These are phyloP conservation scores for Sphagnum fallax DNA, from an alignment of 228 moss, liverwort and hornwort species.

Conservation along the genomic window DNA sequence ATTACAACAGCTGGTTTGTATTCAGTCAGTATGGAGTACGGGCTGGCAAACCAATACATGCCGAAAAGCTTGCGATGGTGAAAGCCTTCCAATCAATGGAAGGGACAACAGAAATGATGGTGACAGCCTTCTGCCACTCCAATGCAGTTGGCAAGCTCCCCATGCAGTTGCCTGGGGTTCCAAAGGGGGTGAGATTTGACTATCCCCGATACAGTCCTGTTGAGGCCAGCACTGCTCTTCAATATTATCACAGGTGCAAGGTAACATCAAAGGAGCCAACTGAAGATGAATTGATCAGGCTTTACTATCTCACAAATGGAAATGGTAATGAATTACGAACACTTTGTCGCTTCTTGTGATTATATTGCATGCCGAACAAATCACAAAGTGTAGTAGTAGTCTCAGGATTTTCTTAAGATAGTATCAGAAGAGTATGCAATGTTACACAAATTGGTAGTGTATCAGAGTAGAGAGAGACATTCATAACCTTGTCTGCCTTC, in stretches of 20 bases:
- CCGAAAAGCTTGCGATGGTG: slow-evolving; percentile 87
- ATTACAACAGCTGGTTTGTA: slow-evolving; percentile 97
- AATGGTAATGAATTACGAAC: slow-evolving; percentile 85
- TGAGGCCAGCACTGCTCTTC: slow-evolving; percentile 68
- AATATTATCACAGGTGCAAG: slow-evolving; percentile 82
- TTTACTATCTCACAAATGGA: slow-evolving; percentile 87
- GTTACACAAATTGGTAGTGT: too few species aligned
- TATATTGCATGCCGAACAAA: background rate
- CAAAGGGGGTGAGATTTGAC: slow-evolving; percentile 59
- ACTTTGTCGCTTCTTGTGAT: slow-evolving; percentile 67
- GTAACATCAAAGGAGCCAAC: slow-evolving; percentile 56
- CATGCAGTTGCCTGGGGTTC: slow-evolving; percentile 73
- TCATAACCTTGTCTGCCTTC: too few species aligned
- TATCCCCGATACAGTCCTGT: slow-evolving; percentile 71
- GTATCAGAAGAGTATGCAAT: too few species aligned
- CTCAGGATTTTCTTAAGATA: too few species aligned
- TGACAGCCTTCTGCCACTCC: slow-evolving; percentile 85
- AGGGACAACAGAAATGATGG: slow-evolving; percentile 77
- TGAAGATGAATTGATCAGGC: slow-evolving; percentile 62
- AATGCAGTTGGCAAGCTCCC: slow-evolving; percentile 82
- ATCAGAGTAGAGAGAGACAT: too few species aligned
- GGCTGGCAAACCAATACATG: slow-evolving; percentile 79
- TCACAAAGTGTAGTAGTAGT: too few species aligned
- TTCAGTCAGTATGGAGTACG: slow-evolving; percentile 75
- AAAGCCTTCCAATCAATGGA: slow-evolving; percentile 80